Conservation (phyloP, 2,329 filamentous ascomycete genomes). For the Colletotrichum viniferum region DNA sequence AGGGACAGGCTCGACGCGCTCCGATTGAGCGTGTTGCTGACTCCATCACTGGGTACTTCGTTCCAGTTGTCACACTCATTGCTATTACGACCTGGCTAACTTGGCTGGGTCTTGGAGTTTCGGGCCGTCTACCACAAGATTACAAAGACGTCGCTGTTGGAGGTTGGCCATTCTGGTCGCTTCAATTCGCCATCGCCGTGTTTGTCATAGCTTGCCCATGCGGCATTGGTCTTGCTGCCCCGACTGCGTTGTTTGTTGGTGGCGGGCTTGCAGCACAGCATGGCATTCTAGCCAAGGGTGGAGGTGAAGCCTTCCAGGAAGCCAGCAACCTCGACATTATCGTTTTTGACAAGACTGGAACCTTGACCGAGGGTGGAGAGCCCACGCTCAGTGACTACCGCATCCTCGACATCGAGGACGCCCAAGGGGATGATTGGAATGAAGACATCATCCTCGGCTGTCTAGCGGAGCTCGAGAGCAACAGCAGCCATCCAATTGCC, state of each 20-base stretch:
- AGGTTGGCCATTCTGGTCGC: slow-evolving; percentile 74
- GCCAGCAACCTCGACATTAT: slow-evolving; percentile 79
- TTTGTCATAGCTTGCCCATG: slow-evolving; percentile 89
- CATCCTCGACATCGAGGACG: slow-evolving; percentile 36
- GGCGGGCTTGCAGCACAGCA: slow-evolving; percentile 79
- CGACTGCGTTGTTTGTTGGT: slow-evolving; percentile 84
- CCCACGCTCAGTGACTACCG: slow-evolving; percentile 67
- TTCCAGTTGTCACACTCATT: slow-evolving; percentile 72
- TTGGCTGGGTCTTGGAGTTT: slow-evolving; percentile 70
- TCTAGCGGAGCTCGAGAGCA: slow-evolving; percentile 67
- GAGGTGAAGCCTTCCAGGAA: slow-evolving; percentile 85
- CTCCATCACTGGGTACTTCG: slow-evolving; percentile 75
- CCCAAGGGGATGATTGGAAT: slow-evolving; percentile 29
- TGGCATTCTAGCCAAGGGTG: slow-evolving; percentile 83
- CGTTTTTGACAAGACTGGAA: slow-evolving; percentile 90
- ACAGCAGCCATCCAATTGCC: slow-evolving; percentile 77
- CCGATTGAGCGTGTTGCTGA: slow-evolving; percentile 79
- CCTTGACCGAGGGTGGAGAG: slow-evolving; percentile 75
- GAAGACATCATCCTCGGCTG: slow-evolving; percentile 46
- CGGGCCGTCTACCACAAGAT: slow-evolving; percentile 58
- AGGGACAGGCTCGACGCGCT: slow-evolving; percentile 77
- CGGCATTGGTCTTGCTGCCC: slow-evolving; percentile 82
- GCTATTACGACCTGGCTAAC: slow-evolving; percentile 74
- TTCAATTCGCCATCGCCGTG: slow-evolving; percentile 84
- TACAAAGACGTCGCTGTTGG: slow-evolving; percentile 60